Evolutionary conservation across 305 asterid genomes (phyloP).

Genomic region (Ilex paraguariensis): DNA sequence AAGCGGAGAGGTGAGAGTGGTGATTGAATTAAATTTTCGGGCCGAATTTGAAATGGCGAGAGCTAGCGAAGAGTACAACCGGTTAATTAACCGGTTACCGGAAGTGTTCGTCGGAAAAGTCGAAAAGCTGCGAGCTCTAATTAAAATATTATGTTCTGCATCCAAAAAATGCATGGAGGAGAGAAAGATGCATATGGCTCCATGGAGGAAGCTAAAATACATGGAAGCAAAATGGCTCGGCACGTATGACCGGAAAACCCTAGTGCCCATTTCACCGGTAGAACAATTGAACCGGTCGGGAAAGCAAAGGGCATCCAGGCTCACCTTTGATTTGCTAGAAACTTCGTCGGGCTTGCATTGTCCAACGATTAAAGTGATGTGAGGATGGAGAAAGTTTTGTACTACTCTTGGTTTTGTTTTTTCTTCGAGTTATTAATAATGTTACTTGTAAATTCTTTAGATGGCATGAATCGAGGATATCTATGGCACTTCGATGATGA

Average conservation of each 20-base stretch:
- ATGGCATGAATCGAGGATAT: too few species aligned
- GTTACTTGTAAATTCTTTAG: too few species aligned
- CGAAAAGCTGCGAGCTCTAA: conserved; percentile 45
- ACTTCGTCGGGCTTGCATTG: too few species aligned
- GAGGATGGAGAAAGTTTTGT: too few species aligned
- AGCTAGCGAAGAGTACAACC: conserved; percentile 61
- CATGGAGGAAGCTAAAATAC: conserved; percentile 81
- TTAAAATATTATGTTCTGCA: conserved; percentile 62
- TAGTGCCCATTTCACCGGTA: too few species aligned
- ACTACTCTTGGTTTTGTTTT: too few species aligned
- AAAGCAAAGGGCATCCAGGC: too few species aligned
- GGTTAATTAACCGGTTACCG: conserved; percentile 45
- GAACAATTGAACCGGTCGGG: too few species aligned
- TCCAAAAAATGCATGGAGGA: conserved; percentile 88
- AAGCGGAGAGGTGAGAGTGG: conserved; percentile 53
- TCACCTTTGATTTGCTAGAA: too few species aligned
- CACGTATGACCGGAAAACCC: conserved; percentile 32
- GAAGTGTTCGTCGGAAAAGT: conserved; percentile 70
- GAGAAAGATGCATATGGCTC: conserved; percentile 83
- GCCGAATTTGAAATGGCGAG: conserved; percentile 82
- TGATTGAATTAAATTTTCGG: conserved; percentile 62
- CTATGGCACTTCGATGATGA: too few species aligned
- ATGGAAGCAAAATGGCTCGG: conserved; percentile 91
- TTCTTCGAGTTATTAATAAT: too few species aligned
- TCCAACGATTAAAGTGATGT: too few species aligned